Evolutionary conservation across 139 green algal species (phyloP), one percentile per base, ranked within the genome.

Genomic region (Chlamydomonas sp.): DNA sequence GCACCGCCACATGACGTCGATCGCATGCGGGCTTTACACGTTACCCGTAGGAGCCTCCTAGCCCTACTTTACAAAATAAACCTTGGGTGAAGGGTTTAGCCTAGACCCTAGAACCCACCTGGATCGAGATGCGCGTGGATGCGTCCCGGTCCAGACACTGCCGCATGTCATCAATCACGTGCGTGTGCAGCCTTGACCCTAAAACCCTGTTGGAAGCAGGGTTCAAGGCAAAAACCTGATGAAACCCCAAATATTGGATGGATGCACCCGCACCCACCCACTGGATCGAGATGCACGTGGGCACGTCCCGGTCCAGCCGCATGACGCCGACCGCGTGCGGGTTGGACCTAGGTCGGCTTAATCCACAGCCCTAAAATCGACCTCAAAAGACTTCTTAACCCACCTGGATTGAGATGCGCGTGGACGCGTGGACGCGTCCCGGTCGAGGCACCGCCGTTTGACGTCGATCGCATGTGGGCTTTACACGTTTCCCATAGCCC

Each of bases 111-210:
- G 29, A n/a, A 30, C 50, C 20, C 31, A 83, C 85, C 81, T 87
- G 74, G 69, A 97, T 94, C 38, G 84, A 87, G 68, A 95, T 91
- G 60, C 93, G 85, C 0, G 74, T 84, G 49, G 80, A 75, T 1
- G 91, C 83, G 77, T 94, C 83, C 38, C 90, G 79, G 79, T 94
- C 87, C 39, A 98, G 81, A 83, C 93, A 98, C 58, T 79, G 76
- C 30, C 64, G 73, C 48, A 73, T 70, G 39, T 58, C 66, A 35
- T 73, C 65, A 5, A 70, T 48, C 1, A 58, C 73, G 10, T 58
- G 34, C 5, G 75, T 54, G 71, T 95, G 92, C 35, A 28, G 34
- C 10, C 93, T 58, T 34, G 83, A 65, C 5, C 84, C 80, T 57
- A 92, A 66, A 13, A 33, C 33, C 6, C 39, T 22, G 31, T 22